Conservation (phyloP, 2,329 filamentous ascomycete species). For the Shiraia sp. region DNA sequence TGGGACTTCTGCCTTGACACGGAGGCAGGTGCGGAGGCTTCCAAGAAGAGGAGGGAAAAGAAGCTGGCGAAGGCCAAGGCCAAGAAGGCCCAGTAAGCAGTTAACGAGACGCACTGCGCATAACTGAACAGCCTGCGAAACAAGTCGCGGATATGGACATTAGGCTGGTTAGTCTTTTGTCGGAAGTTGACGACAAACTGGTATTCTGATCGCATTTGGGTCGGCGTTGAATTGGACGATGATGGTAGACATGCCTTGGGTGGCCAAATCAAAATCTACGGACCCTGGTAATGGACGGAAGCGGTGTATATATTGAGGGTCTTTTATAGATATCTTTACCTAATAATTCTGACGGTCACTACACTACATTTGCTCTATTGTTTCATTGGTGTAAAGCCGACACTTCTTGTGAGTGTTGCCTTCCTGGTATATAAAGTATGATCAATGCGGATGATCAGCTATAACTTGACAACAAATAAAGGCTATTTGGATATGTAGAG, state of each 20-base stretch:
- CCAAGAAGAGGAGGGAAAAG: constrained; percentile 79
- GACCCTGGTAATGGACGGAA: constrained; percentile 32
- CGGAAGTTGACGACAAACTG: neutral
- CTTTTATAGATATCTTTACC: constrained; percentile 25
- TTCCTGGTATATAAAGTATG: too few relatives aligned
- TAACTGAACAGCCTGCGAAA: neutral
- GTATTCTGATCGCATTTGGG: neutral
- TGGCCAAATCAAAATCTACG: constrained; percentile 15
- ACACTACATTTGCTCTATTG: neutral
- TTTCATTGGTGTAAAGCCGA: neutral
- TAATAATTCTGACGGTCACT: constrained; percentile 38
- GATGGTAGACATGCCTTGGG: constrained; percentile 16
- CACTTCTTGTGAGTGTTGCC: too few relatives aligned
- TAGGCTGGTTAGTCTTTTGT: constrained; percentile 1
- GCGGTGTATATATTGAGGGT: constrained; percentile 24
- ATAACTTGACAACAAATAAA: too few relatives aligned
- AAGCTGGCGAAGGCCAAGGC: constrained; percentile 62
- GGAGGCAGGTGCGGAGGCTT: constrained; percentile 85
- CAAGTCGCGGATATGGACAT: constrained; percentile 1
- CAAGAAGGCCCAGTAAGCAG: constrained; percentile 56
- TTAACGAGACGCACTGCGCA: constrained; percentile 15
- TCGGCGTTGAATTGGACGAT: constrained; percentile 13
- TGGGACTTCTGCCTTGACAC: constrained; percentile 96
- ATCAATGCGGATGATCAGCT: too few relatives aligned
- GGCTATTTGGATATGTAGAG: too few relatives aligned